Base-by-base conservation (phyloP, 495 filamentous ascomycete species). In the Podospora sp. region DNA sequence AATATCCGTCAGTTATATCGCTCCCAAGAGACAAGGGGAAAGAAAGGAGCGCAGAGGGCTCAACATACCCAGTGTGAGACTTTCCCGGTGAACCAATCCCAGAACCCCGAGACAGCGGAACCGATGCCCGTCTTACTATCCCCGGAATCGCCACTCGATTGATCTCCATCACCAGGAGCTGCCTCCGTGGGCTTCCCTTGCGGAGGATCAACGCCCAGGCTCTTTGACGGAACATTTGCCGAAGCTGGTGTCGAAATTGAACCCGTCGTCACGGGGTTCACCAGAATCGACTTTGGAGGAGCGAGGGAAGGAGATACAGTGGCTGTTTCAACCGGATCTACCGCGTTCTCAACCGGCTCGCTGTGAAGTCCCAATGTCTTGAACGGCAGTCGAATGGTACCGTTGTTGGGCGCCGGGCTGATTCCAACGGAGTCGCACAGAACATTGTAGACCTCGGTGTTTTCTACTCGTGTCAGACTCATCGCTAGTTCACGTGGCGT, bases 391-490 rank as follows among this genome's bases (percentile, higher is more conserved):
- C 91, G 88, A 21, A 97, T 74, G 0, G 93, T 97, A n/a, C 94
- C 93, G 73, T 97, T 97, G 73, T 94, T 95, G 0, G 91, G 84
- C 26, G 81, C 83, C 0, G 89, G 89, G 7, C 74, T 69, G 59
- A 97, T 79, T 6, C 88, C 89, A 35, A 97, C 74, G 1, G 90
- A 91, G 71, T 96, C 92, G 72, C 93, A 98, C 35, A 99, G 75
- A 60, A 98, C 91, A 69, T 97, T 96, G 74, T 98, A 98, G 1
- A 99, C 92, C 69, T 99, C 93, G 64, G 84, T 91, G 67, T 99
- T 99, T 86, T 95, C 90, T 92, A 72, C 16, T n/a, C 4, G 26
- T 9, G 62, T 53, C 33, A 62, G 58, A 35, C 1, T 58, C 7
- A 29, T 6, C 8, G n/a, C 29, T 4, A 22, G 9, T 3, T 33